Evolutionary conservation across 192 early-diverging fungal genomes (phyloP), one percentile per base, ranked within the genome.

Genomic region (Entomortierella beljakovae): DNA sequence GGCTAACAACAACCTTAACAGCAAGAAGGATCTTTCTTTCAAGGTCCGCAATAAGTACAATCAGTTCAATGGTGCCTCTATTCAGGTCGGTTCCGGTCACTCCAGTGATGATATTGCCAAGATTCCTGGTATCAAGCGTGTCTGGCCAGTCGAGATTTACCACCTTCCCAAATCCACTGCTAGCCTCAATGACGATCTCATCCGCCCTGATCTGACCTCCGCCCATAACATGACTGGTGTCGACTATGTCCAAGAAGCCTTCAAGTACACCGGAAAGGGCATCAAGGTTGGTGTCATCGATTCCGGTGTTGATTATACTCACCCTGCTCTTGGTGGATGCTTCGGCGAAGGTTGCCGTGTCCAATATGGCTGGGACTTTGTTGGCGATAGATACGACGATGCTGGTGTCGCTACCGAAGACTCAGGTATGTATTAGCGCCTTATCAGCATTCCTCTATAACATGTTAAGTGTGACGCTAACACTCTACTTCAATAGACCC

Each of bases 271-370:
- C 20, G 92, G 92, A 18, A 84, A 86, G 68, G 91, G 90, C 11
- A 61, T 94, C 57, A 84, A 84, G 38, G 84, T 94, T 43, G 91
- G 89, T 58, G 73, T 94, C 58, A 62, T 93, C 29, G 92, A 93
- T 79, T 86, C 83, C 20, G 91, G 92, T 43, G 81, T 91, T n/a
- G 89, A 90, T 64, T 90, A 90, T 62, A 82, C 25, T 10, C 90
- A 93, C 57, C 86, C 87, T 9, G 88, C 89, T 31, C 82, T 90
- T 22, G 89, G 86, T 43, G 85, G 69, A 35, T 88, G 89, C 63
- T 93, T 88, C 81, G 90, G 88, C 29, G 43, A 68, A 18, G 83
- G 83, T 10, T 90, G 86, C 57, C 83, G 79, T 37, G 87, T 91
- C 63, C 72, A 73, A 33, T 85, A 86, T 6, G 92, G 91, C 58